Base-by-base conservation (phyloP, 2,329 filamentous ascomycete genomes). In the Ciborinia camelliae region DNA sequence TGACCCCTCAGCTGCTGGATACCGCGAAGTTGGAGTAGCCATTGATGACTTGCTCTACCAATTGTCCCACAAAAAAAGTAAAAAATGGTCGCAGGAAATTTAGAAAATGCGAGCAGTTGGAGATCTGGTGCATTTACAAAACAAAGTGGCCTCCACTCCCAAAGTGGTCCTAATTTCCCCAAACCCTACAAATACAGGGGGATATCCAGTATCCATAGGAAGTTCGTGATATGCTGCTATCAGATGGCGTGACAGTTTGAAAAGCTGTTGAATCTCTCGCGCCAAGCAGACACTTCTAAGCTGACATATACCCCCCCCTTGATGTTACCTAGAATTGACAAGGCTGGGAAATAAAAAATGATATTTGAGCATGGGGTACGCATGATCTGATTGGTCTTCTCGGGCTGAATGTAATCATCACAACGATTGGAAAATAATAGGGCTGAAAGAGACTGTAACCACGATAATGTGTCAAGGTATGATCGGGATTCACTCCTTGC, bases 1-100 rank as follows among this genome's bases (percentile, higher is more conserved):
- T 10, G 41, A 1, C 2, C 51, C 51, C 30, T 63, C 52, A 15
- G 41, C 32, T 26, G 52, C 35, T 15, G 59, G 59, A 12, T 41
- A 30, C 23, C 59, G 59, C 37, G 48, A 62, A 41, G 59, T 62
- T 39, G 59, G 59, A 12, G 52, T 41, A 15, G 52, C 15, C 52
- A 54, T 54, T 28, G 10, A 10, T 32, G 8, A 20, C 10, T 53
- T 28, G 15, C 26, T 32, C 43, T 3, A 30, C 23, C 18, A 41
- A 5, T 18, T 30, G 3, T 52, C 26, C 20, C 23, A 39, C 28
- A 9, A 30, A 12, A 12, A 45, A 41, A 32, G 0, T 14, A 6
- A 8, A 61, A 26, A 28, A 20, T n/a, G 1, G 20, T 45, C 18
- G 59, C 18, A 41, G 18, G 26, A 41, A 41, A 41, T 50, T 23